Base-by-base conservation (phyloP, 129 eudicot genomes). In the Artemisia tridentata region DNA sequence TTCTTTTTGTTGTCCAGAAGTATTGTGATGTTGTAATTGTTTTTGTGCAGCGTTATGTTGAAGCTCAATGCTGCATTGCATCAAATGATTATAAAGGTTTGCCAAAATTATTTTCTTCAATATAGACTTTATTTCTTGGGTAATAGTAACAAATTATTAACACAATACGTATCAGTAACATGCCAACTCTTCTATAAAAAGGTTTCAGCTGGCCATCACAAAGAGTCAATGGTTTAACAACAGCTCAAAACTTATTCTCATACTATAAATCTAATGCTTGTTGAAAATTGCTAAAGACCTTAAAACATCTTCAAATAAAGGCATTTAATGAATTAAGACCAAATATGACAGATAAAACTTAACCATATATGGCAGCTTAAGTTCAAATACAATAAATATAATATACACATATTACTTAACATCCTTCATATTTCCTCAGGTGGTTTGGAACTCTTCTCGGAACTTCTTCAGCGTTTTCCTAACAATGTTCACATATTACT, bases 41-140 rank as follows among this genome's bases (percentile, higher is more conserved):
- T 69, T 63, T 46, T 38, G 63, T 85, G 90, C 97, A 93, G 99
- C 89, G 96, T 20, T 93, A 90, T 77, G 88, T 84, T 52, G 97
- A 93, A 84, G 99, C 99, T 72, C 99, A 93, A 79, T 93, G 99
- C 78, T 87, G 91, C 63, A 80, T 93, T 83, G 89, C 96, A 34
- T 82, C 99, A 65, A 93, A 90, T 79, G 97, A 93, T 84, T 93
- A 93, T 79, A 93, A 90, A 93, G 99, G 99, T 90, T 65, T 15
- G 75, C 10, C 43, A 45, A 58, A 13, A 21, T 8, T 7, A 11
- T 12, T 76, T 58, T 72, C 14, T 18, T 61, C 63, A 72, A 7
- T 23, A 16, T n/a, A 23, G 41, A 63, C 45, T 53, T 29, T 25
- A 51, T 41, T 15, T 77, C 21, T 53, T 38, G 52, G 65, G 43